These are phyloP conservation scores for Ogataea philodendri DNA, from an alignment of 805 yeast genomes.

Conservation along the genomic window DNA sequence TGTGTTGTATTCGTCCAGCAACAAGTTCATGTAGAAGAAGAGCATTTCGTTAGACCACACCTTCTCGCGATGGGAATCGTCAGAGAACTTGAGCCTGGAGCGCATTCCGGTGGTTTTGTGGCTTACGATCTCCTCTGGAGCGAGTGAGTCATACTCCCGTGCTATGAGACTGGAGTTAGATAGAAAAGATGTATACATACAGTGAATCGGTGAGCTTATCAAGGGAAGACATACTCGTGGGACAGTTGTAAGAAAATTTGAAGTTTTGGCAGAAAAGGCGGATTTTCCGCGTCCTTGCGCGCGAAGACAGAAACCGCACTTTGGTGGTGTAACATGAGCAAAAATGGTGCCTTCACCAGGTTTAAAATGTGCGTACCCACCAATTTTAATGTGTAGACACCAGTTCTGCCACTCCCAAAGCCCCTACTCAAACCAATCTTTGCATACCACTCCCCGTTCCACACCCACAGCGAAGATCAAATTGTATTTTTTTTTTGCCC, in stretches of 20 bases:
- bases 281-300: conserved; percentile 17
- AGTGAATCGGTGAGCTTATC: conserved; percentile 22
- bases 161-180: conserved; percentile 18
- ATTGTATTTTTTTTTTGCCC: conserved; percentile 14
- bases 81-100: conserved; percentile 26
- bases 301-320: conserved; percentile 2
- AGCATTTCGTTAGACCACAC: conserved; percentile 32
- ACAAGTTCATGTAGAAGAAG: conserved; percentile 29
- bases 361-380: too few relatives aligned
- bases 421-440: too few relatives aligned
- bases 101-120: conserved; percentile 30
- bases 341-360: too few relatives aligned
- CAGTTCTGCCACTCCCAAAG: too few relatives aligned
- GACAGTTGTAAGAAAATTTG: conserved; percentile 4
- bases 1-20: conserved; percentile 27
- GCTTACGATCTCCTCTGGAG: conserved; percentile 27
- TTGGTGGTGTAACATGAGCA: too few relatives aligned
- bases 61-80: conserved; percentile 28
- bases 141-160: conserved; percentile 24
- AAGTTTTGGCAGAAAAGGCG: conserved; percentile 15
- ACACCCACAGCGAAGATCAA: neutral
- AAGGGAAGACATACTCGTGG: conserved; percentile 1
- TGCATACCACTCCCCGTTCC: too few relatives aligned
- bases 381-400: too few relatives aligned
- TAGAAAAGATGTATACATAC: conserved; percentile 13